Percentiles rank a stretch among this genome's conserved stretches.
phyloP scores from a whole-genome alignment of 768 basidiomycete species.

The Pluteus cervinus region DNA sequence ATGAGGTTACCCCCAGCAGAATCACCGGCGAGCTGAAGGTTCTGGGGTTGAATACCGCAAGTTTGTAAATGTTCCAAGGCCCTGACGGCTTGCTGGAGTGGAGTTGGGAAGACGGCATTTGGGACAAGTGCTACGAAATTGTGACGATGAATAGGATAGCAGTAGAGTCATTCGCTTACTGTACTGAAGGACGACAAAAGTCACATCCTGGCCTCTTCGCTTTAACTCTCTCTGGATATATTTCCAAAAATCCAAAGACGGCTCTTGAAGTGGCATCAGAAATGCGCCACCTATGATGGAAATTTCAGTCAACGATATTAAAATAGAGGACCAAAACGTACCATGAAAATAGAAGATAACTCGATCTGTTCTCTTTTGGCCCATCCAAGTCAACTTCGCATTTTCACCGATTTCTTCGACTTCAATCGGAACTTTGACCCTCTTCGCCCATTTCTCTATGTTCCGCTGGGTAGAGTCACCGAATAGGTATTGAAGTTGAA shows the following conservation, averaged over 20 bases:
- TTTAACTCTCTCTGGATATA: slow-evolving; percentile 19
- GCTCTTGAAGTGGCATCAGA: slow-evolving; percentile 16
- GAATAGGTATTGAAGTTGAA: no score
- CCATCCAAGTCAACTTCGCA: slow-evolving; percentile 25
- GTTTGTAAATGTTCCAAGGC: slow-evolving; percentile 24
- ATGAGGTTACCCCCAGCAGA: slow-evolving; percentile 34
- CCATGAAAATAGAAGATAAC: slow-evolving; percentile 29
- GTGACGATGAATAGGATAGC: neutral
- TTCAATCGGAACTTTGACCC: slow-evolving; percentile 8
- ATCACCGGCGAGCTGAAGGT: slow-evolving; percentile 30
- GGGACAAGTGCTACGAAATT: slow-evolving; percentile 23
- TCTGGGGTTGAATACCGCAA: slow-evolving; percentile 20
- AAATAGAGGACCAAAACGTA: slow-evolving; percentile 5
- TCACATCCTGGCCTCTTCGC: slow-evolving; percentile 15
- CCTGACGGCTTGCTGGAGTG: slow-evolving; percentile 21
- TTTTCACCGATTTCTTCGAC: slow-evolving; percentile 21
- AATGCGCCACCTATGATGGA: slow-evolving; percentile 24
- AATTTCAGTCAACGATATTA: neutral
- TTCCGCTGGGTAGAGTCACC: slow-evolving; percentile 16
- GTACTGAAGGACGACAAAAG: slow-evolving; percentile 24
- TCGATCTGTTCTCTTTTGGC: slow-evolving; percentile 20
- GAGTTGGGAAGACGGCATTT: slow-evolving; percentile 27
- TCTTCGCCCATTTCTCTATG: slow-evolving; percentile 17
- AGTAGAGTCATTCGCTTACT: slow-evolving; percentile 14
- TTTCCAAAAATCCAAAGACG: slow-evolving; percentile 20